A percentile compares a stretch with the other conserved stretches of the same genome.
Conservation (phyloP, 116 monocot species). For the Dioscorea cayenensis region DNA sequence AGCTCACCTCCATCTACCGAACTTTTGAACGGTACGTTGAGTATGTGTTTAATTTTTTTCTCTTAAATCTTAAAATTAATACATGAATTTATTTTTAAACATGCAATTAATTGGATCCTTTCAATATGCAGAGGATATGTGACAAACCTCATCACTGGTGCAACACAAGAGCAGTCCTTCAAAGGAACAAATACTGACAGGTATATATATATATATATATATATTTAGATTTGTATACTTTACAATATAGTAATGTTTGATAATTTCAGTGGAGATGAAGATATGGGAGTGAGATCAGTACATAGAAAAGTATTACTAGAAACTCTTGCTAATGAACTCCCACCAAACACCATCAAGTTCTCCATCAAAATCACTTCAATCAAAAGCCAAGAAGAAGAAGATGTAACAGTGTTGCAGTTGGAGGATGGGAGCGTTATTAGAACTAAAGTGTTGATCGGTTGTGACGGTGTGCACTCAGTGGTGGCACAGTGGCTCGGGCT, state of each 20-base stretch:
- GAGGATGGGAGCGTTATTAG: conserved; percentile 36
- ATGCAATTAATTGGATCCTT: no score
- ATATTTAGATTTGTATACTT: no score
- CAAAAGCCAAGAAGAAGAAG: conserved; percentile 11
- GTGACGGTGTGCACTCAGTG: conserved; percentile 60
- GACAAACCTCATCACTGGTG: no score
- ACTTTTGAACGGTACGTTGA: no score
- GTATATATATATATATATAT: no score
- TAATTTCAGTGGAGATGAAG: not conserved
- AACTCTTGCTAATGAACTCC: conserved; percentile 18
- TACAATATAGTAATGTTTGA: not conserved
- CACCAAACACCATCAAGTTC: conserved; percentile 13
- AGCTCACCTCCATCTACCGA: not conserved
- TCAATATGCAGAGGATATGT: no score
- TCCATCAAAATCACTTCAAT: conserved; percentile 20
- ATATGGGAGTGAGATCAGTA: conserved; percentile 3
- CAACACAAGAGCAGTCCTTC: no score
- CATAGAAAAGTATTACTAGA: conserved; percentile 23
- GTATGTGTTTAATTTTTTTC: no score
- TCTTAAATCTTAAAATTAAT: no score
- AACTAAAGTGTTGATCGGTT: conserved; percentile 57
- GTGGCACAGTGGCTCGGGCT: conserved; percentile 64
- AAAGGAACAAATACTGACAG: no score
- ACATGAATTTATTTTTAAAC: no score
- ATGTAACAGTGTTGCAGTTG: conserved; percentile 26